Evolutionary conservation across 2,329 filamentous ascomycete genomes (phyloP).

Genomic region (Dryadomyces quercivorus): DNA sequence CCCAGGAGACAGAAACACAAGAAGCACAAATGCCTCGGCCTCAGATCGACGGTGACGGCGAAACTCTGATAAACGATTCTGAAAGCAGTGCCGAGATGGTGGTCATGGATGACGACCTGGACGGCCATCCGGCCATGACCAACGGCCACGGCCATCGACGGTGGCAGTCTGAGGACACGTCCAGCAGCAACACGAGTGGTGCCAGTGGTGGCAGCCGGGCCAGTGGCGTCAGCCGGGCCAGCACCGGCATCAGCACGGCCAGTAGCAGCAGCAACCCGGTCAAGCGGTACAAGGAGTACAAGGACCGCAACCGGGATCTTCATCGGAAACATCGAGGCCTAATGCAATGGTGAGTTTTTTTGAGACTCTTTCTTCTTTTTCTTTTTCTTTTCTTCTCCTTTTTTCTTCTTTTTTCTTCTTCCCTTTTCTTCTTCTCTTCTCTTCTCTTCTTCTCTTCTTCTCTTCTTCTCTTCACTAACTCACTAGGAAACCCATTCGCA

Average conservation of each 20-base stretch:
- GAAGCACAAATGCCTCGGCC: too few relatives aligned
- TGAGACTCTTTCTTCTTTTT: background rate
- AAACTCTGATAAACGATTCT: background rate
- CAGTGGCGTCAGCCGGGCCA: background rate
- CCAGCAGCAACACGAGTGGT: background rate
- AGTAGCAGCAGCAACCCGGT: constrained; percentile 30
- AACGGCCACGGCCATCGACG: background rate
- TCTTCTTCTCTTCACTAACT: background rate
- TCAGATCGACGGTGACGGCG: constrained; percentile 2
- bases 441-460: too few relatives aligned
- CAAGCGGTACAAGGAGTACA: constrained; percentile 49
- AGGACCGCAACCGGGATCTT: constrained; percentile 57
- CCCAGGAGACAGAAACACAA: background rate
- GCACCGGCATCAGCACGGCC: background rate
- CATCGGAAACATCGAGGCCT: constrained; percentile 77
- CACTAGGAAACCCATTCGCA: constrained; percentile 59
- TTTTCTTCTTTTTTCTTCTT: too few relatives aligned
- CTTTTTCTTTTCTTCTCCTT: background rate
- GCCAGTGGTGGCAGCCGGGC: background rate
- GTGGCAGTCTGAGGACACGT: background rate
- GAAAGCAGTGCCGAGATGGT: background rate
- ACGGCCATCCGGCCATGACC: background rate
- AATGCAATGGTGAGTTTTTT: constrained; percentile 64
- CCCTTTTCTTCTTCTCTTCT: too few relatives aligned
- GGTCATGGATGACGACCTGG: background rate